Conservation (phyloP, 176 grass and related monocot genomes). For the Saccharum spontaneum region DNA sequence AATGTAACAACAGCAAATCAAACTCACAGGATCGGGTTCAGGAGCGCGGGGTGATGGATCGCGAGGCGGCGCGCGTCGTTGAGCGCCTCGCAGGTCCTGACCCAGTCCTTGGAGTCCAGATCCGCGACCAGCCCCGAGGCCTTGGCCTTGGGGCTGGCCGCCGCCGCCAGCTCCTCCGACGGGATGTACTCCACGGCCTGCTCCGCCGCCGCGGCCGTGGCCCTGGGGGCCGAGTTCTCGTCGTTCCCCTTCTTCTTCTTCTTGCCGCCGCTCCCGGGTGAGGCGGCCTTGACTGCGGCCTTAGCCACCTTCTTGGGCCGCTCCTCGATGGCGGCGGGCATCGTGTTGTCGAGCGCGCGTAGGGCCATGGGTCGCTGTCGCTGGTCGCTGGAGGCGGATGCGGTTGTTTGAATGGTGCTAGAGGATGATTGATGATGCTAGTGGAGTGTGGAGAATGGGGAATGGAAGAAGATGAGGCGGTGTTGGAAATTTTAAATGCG, state of each 20-base stretch:
- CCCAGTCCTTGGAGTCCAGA: slow-evolving; percentile 85
- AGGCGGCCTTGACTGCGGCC: background rate
- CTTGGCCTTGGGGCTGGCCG: slow-evolving; percentile 52
- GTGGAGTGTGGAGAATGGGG: background rate
- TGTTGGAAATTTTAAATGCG: slow-evolving; percentile 35
- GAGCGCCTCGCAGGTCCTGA: slow-evolving; percentile 68
- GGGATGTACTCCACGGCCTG: slow-evolving; percentile 73
- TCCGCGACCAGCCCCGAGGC: slow-evolving; percentile 53
- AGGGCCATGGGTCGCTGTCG: slow-evolving; percentile 55
- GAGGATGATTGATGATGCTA: background rate
- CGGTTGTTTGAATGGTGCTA: background rate
- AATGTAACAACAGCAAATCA: background rate
- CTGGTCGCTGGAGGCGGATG: background rate
- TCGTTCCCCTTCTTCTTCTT: slow-evolving; percentile 40
- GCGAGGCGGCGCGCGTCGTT: slow-evolving; percentile 80
- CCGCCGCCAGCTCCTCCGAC: slow-evolving; percentile 58
- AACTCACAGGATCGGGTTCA: slow-evolving; percentile 67
- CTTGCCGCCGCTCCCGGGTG: slow-evolving; percentile 9
- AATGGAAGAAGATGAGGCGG: background rate
- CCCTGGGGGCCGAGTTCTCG: slow-evolving; percentile 50
- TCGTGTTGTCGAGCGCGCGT: slow-evolving; percentile 77
- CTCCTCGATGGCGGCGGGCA: slow-evolving; percentile 51
- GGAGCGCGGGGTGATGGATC: slow-evolving; percentile 60
- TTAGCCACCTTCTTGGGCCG: slow-evolving; percentile 81
- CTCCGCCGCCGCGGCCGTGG: slow-evolving; percentile 37